Percentiles rank a stretch among this genome's conserved stretches.
phyloP scores from a whole-genome alignment of 345 rosid species.

The Rhodamnia argentea region DNA sequence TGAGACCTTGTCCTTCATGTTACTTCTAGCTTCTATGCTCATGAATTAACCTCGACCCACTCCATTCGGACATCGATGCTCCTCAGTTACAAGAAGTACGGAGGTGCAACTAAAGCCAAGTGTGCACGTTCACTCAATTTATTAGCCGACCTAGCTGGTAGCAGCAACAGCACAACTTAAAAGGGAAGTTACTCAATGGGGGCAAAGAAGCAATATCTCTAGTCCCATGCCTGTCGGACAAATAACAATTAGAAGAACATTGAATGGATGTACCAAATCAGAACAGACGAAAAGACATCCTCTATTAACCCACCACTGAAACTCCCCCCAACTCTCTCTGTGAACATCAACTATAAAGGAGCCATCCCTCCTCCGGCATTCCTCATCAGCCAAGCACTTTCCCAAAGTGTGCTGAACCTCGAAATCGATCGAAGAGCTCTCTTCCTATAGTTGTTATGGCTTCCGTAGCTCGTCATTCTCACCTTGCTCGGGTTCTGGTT shows the following conservation, averaged over 20 bases:
- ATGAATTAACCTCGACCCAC: background rate
- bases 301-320: conserved; percentile 20
- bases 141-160: background rate
- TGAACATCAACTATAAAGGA: conserved; percentile 6
- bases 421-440: background rate
- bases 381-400: background rate
- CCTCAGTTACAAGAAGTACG: background rate
- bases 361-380: background rate
- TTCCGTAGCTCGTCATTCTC: conserved; percentile 2
- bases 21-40: background rate
- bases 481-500: conserved; percentile 12
- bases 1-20: background rate
- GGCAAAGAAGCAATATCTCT: background rate
- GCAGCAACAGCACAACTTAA: background rate
- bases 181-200: background rate
- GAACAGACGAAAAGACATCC: background rate
- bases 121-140: background rate
- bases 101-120: background rate
- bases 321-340: conserved; percentile 11
- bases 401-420: background rate
- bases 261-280: background rate
- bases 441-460: conserved; percentile 16
- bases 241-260: background rate
- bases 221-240: background rate
- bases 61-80: background rate